Evolutionary conservation across 768 basidiomycete genomes (phyloP).

Genomic region (Lenzites betulinus): DNA sequence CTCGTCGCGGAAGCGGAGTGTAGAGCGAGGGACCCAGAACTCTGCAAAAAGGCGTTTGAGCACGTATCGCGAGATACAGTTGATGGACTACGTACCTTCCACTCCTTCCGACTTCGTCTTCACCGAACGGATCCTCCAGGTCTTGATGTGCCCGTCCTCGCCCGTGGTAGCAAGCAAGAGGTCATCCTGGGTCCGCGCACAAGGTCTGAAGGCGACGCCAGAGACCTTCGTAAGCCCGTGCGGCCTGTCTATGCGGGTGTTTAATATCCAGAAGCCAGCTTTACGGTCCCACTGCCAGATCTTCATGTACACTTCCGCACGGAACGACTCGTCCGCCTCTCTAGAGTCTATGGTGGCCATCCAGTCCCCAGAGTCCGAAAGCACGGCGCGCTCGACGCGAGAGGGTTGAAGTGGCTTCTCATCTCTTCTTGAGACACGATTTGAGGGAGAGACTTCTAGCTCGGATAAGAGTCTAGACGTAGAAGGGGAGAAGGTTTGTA

Average conservation of each 20-base stretch:
- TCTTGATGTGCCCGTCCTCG: conserved; percentile 73
- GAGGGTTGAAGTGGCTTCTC: conserved; percentile 76
- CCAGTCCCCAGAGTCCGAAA: conserved; percentile 79
- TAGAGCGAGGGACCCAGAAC: conserved; percentile 81
- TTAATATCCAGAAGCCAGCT: conserved; percentile 66
- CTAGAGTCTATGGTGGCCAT: conserved; percentile 88
- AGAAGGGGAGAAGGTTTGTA: conserved; percentile 84
- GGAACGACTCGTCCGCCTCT: conserved; percentile 64
- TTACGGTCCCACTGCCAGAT: conserved; percentile 85
- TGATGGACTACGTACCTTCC: conserved; percentile 48
- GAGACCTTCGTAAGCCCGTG: conserved; percentile 70
- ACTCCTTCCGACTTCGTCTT: conserved; percentile 46
- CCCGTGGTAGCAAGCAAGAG: conserved; percentile 71
- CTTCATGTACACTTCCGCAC: conserved; percentile 78
- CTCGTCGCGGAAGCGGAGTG: conserved; percentile 67
- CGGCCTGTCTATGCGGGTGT: conserved; percentile 87
- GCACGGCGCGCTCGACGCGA: conserved; percentile 66
- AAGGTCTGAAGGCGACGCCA: conserved; percentile 69
- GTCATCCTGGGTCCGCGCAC: conserved; percentile 29
- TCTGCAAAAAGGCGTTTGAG: conserved; percentile 38
- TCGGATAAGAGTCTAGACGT: conserved; percentile 76
- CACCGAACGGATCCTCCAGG: conserved; percentile 67
- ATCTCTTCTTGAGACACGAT: conserved; percentile 81
- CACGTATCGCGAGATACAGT: not conserved
- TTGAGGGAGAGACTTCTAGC: conserved; percentile 91